A percentile compares a stretch with the other conserved stretches of the same genome.
phyloP scores from a whole-genome alignment of 2,329 filamentous ascomycete genomes.

The Thyridium curvatum region DNA sequence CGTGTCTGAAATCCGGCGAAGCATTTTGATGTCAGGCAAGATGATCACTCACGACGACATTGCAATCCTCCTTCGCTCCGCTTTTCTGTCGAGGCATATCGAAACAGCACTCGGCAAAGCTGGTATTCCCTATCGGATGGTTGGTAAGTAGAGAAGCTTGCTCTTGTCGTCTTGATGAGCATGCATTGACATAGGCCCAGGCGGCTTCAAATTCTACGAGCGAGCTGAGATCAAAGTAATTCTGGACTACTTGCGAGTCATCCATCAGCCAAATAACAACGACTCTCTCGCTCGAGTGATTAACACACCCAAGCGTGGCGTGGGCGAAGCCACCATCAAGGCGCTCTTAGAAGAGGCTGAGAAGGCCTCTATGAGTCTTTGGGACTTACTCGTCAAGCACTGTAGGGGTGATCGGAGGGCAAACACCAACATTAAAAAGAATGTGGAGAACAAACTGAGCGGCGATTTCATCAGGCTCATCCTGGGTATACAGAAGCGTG shows the following conservation, averaged over 20 bases:
- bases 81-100: slow-evolving; percentile 75
- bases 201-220: slow-evolving; percentile 85
- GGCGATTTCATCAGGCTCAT: slow-evolving; percentile 40
- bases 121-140: slow-evolving; percentile 86
- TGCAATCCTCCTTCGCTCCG: slow-evolving; percentile 81
- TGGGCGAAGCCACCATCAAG: slow-evolving; percentile 75
- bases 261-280: slow-evolving; percentile 80
- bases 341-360: slow-evolving; percentile 72
- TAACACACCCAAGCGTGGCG: slow-evolving; percentile 73
- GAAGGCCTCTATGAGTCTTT: slow-evolving; percentile 60
- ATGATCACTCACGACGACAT: slow-evolving; percentile 73
- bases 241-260: slow-evolving; percentile 80
- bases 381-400: slow-evolving; percentile 60
- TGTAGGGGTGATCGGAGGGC: slow-evolving; percentile 41
- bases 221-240: slow-evolving; percentile 81
- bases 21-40: slow-evolving; percentile 62
- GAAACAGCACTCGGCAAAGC: slow-evolving; percentile 75
- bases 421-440: slow-evolving; percentile 41
- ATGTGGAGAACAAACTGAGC: slow-evolving; percentile 46
- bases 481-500: slow-evolving; percentile 25
- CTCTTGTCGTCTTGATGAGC: neutral
- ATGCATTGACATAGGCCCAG: slow-evolving; percentile 14
- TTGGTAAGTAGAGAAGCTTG: slow-evolving; percentile 43
- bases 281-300: slow-evolving; percentile 79
- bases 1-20: slow-evolving; percentile 72